These are phyloP conservation scores for Serendipita sp. DNA, from an alignment of 768 basidiomycete genomes.

Conservation along the genomic window DNA sequence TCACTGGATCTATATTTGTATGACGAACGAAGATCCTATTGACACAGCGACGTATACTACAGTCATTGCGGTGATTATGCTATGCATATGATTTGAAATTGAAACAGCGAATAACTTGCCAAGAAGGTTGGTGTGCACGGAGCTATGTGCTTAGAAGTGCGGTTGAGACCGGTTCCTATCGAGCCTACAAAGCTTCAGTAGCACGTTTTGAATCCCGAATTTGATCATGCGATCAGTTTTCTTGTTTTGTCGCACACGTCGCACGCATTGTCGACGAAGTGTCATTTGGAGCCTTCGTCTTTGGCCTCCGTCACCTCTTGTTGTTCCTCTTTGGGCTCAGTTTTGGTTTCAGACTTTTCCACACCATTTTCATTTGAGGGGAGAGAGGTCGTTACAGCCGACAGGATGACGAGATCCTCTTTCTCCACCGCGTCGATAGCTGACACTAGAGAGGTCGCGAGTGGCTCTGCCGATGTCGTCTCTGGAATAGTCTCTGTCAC, in stretches of 20 bases:
- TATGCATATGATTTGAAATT: too few species aligned
- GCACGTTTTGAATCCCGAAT: too few species aligned
- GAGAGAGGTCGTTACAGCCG: neutral
- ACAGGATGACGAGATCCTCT: constrained; percentile 2
- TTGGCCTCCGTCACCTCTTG: neutral
- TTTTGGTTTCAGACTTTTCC: too few species aligned
- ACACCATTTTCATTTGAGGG: too few species aligned
- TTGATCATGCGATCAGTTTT: too few species aligned
- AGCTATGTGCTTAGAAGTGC: too few species aligned
- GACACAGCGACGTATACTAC: constrained; percentile 5
- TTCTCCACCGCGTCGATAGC: neutral
- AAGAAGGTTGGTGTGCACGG: too few species aligned
- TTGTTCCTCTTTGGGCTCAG: neutral
- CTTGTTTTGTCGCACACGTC: too few species aligned
- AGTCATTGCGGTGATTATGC: neutral
- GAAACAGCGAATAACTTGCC: too few species aligned
- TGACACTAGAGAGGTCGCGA: neutral
- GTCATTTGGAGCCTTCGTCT: neutral
- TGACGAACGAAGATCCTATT: neutral
- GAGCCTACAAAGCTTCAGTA: too few species aligned
- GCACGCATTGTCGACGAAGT: too few species aligned
- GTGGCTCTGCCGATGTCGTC: neutral
- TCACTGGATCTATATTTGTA: neutral
- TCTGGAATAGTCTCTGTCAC: neutral
- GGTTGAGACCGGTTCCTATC: too few species aligned